Conservation (phyloP, 208 protist species). For the Trypanosoma boissoni region DNA sequence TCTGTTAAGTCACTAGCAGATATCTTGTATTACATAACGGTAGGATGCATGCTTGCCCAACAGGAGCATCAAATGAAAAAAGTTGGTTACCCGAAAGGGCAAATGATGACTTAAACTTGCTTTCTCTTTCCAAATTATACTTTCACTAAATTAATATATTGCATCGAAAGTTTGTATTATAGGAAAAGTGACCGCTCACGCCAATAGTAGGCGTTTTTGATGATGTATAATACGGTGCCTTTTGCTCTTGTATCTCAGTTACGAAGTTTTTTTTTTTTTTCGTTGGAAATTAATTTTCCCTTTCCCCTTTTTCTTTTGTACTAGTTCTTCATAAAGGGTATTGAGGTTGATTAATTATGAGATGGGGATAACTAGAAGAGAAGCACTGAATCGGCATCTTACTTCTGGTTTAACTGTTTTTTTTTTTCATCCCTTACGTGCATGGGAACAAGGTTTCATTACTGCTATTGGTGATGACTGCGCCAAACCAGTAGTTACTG, state of each 20-base stretch:
- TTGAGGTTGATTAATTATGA: neutral
- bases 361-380: neutral
- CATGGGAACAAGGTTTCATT: constrained; percentile 18
- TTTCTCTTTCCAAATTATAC: neutral
- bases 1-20: constrained; percentile 17
- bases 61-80: constrained; percentile 54
- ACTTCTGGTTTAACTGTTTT: constrained; percentile 8
- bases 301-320: neutral
- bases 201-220: neutral
- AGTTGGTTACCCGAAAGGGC: constrained; percentile 25
- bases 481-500: neutral
- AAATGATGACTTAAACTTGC: constrained; percentile 19
- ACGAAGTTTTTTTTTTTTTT: neutral
- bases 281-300: neutral
- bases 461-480: neutral
- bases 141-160: neutral
- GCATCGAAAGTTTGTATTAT: no score
- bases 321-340: neutral
- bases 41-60: constrained; percentile 67
- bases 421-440: constrained; percentile 20
- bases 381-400: neutral
- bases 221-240: neutral
- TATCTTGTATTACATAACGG: constrained; percentile 28
- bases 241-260: neutral
- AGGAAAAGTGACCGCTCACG: no score